These are phyloP conservation scores for Coniferiporia sulphurascens DNA, from an alignment of 1,284 basidiomycete species.

Conservation along the genomic window DNA sequence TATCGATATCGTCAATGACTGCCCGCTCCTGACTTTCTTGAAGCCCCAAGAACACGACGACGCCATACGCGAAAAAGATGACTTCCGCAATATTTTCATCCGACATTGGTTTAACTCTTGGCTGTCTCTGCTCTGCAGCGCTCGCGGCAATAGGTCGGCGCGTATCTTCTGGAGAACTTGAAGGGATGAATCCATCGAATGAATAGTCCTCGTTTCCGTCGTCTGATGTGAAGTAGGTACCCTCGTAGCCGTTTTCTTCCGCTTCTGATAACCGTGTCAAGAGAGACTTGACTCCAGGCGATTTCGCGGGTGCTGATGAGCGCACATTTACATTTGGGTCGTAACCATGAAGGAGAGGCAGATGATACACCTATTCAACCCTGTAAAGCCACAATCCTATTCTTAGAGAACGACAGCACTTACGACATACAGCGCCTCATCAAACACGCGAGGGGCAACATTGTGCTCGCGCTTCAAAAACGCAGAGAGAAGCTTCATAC, in stretches of 20 bases:
- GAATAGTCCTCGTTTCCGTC: constrained; percentile 4
- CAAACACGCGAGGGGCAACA: constrained; percentile 83
- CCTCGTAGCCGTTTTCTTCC: constrained; percentile 19
- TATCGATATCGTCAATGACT: constrained; percentile 79
- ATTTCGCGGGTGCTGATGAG: constrained; percentile 67
- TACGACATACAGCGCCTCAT: constrained; percentile 90
- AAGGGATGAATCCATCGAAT: constrained; percentile 20
- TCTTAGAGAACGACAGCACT: constrained; percentile 31
- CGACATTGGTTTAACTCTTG: constrained; percentile 19
- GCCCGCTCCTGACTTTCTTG: constrained; percentile 69
- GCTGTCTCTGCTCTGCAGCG: neutral
- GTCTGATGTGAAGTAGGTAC: constrained; percentile 12
- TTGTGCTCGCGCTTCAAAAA: constrained; percentile 94
- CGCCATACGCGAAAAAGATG: constrained; percentile 83
- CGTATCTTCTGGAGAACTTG: constrained; percentile 16
- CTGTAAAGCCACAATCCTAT: neutral
- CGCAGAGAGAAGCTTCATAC: constrained; percentile 73
- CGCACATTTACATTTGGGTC: constrained; percentile 81
- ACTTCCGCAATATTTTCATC: constrained; percentile 62
- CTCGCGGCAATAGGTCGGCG: neutral
- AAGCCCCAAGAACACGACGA: constrained; percentile 86
- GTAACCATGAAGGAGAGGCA: constrained; percentile 89
- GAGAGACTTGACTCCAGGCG: constrained; percentile 54
- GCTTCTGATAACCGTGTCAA: constrained; percentile 61
- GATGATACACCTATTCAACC: constrained; percentile 71